Percentiles rank a stretch among this genome's conserved stretches.
Conservation (phyloP, 345 rosid species). For the Punica granatum region DNA sequence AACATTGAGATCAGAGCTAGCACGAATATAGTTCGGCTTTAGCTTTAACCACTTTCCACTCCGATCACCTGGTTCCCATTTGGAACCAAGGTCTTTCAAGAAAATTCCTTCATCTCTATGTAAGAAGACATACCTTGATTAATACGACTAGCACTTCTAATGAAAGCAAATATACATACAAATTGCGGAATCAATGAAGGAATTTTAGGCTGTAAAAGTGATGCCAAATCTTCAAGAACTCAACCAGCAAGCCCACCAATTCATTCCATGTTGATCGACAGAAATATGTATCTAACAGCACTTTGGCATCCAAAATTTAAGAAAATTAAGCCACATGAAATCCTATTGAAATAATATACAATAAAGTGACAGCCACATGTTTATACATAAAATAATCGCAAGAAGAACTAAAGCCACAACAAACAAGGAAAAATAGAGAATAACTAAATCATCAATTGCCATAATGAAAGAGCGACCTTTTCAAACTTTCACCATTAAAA, state of each 20-base stretch:
- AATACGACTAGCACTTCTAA: not conserved
- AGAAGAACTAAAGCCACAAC: not conserved
- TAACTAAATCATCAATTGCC: not conserved
- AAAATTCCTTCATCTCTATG: conserved; percentile 85
- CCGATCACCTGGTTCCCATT: conserved; percentile 97
- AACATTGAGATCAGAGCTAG: conserved; percentile 90
- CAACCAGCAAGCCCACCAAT: too few species aligned
- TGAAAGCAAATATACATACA: not conserved
- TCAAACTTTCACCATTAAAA: not conserved
- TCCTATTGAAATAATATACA: too few species aligned
- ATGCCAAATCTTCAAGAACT: too few species aligned
- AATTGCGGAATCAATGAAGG: not conserved
- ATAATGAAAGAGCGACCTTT: not conserved
- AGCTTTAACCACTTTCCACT: conserved; percentile 97
- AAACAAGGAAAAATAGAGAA: not conserved
- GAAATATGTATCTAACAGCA: too few species aligned
- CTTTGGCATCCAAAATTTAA: too few species aligned
- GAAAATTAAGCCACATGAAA: too few species aligned
- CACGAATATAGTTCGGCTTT: conserved; percentile 79
- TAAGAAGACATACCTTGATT: too few species aligned
- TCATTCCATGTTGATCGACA: too few species aligned
- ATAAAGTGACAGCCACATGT: too few species aligned
- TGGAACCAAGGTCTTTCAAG: conserved; percentile 80
- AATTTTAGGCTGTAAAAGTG: too few species aligned
- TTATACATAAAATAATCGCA: too few species aligned